Evolutionary conservation across 2,329 filamentous ascomycete genomes (phyloP), one percentile per base, ranked within the genome.

Genomic region (Bipolaris zeicola): DNA sequence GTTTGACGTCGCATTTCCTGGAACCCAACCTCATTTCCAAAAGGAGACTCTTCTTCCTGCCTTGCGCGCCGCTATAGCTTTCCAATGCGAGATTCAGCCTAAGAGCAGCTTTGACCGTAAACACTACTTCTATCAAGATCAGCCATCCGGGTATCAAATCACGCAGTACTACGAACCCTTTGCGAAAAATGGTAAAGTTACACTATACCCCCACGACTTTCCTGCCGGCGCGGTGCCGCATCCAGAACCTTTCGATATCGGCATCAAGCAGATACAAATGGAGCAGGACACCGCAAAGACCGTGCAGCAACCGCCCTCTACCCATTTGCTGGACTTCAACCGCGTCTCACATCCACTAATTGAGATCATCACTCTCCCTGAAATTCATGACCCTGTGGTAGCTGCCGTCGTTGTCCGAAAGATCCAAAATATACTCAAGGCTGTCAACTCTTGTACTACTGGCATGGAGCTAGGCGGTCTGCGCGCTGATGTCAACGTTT

Each of bases 61-160:
- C n/a, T 73, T 99, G 14, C 87, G 95, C 58, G 94, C 94, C 16
- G 94, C 95, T 0, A 79, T 97, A 47, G 91, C 92, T 0, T 81
- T 99, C 42, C 85, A 89, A 55, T 98, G 95, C 76, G 79, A 87
- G 1, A 84, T 98, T 50, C 89, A 96, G 71, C 81, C 78, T 1
- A 83, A 85, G 65, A 96, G 92, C 75, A 86, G 86, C 51, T 99
- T 97, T 78, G 95, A 99, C 76, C 85, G 95, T 62, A 99, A 99
- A 76, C 95, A 99, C 77, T 99, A 99, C 78, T 98, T 99, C 77
- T 96, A 97, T 81, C 96, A 95, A 85, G 95, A 99, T 76, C 95
- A 99, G 76, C 95, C 95, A 0, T 85, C 91, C 0, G 95, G 95
- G 0, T 99, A 99, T 76, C 95, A 99, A 76, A 96, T 99, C 61